phyloP scores from a whole-genome alignment of 805 yeast species.

The Ogataea ganodermae region DNA sequence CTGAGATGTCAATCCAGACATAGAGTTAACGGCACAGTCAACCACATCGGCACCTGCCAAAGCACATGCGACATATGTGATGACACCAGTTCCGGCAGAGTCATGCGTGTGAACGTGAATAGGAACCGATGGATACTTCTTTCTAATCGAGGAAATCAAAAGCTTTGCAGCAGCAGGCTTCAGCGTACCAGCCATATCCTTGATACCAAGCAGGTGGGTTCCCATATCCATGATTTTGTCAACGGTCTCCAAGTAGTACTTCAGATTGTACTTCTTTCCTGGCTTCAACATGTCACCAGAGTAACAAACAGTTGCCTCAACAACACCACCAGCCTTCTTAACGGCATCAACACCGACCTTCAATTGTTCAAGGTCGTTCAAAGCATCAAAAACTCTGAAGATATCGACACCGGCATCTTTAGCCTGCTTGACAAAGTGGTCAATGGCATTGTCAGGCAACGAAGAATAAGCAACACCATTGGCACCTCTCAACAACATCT shows the following conservation, averaged over 20 bases:
- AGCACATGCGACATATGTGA: slow-evolving; percentile 94
- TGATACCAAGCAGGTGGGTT: slow-evolving; percentile 94
- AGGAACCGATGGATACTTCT: slow-evolving; percentile 87
- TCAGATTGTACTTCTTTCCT: slow-evolving; percentile 94
- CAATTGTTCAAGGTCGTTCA: slow-evolving; percentile 94
- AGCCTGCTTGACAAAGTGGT: slow-evolving; percentile 93
- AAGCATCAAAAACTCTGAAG: slow-evolving; percentile 96
- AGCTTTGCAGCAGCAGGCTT: slow-evolving; percentile 91
- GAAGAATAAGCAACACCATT: slow-evolving; percentile 99
- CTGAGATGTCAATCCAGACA: slow-evolving; percentile 98
- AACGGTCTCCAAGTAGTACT: slow-evolving; percentile 80
- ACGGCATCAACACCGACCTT: slow-evolving; percentile 98
- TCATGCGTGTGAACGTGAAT: slow-evolving; percentile 99
- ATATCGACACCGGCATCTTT: slow-evolving; percentile 95
- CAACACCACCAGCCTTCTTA: slow-evolving; percentile 97
- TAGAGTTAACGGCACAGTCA: slow-evolving; percentile 94
- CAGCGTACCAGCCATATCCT: slow-evolving; percentile 99
- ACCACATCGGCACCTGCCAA: slow-evolving; percentile 97
- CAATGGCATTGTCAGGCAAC: slow-evolving; percentile 97
- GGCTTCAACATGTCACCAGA: slow-evolving; percentile 98
- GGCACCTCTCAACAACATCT: slow-evolving; percentile 98
- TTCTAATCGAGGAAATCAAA: slow-evolving; percentile 79
- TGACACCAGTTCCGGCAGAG: slow-evolving; percentile 99
- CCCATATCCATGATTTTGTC: slow-evolving; percentile 89
- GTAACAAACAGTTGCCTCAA: slow-evolving; percentile 97